Evolutionary conservation across 2,329 filamentous ascomycete species (phyloP).

Genomic region (Cladosporium sp.): DNA sequence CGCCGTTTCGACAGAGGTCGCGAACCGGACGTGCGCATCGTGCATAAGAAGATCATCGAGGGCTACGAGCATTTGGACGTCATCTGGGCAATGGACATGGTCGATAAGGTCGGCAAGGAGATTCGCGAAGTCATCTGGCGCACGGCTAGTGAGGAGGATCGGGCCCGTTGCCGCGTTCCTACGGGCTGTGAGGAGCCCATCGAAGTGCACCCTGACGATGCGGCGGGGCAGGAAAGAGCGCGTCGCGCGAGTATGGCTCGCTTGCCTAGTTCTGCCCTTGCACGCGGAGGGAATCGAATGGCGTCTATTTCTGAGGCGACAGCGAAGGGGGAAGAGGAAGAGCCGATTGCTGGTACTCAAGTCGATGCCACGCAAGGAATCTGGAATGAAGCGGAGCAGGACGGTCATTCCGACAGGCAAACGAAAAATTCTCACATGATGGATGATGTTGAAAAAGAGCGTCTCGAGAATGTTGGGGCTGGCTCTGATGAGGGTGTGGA

Average conservation of each 20-base stretch:
- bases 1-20: constrained; percentile 68
- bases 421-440: constrained; percentile 7
- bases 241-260: constrained; percentile 1
- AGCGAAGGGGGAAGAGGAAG: background rate
- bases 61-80: constrained; percentile 94
- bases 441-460: constrained; percentile 12
- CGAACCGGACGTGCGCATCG: constrained; percentile 75
- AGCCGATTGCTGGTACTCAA: background rate
- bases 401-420: background rate
- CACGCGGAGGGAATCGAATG: constrained; percentile 17
- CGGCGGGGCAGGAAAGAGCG: background rate
- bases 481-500: constrained; percentile 17
- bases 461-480: constrained; percentile 5
- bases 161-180: constrained; percentile 58
- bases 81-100: constrained; percentile 86
- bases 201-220: constrained; percentile 10
- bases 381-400: constrained; percentile 1
- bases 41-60: constrained; percentile 76
- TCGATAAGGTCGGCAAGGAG: constrained; percentile 77
- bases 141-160: constrained; percentile 56
- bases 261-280: background rate
- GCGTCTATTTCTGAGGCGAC: constrained; percentile 24
- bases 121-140: constrained; percentile 79
- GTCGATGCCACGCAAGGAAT: constrained; percentile 11
- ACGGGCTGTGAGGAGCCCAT: constrained; percentile 46